These are phyloP conservation scores for Ramaria sp. DNA, from an alignment of 768 basidiomycete genomes.

Conservation along the genomic window DNA sequence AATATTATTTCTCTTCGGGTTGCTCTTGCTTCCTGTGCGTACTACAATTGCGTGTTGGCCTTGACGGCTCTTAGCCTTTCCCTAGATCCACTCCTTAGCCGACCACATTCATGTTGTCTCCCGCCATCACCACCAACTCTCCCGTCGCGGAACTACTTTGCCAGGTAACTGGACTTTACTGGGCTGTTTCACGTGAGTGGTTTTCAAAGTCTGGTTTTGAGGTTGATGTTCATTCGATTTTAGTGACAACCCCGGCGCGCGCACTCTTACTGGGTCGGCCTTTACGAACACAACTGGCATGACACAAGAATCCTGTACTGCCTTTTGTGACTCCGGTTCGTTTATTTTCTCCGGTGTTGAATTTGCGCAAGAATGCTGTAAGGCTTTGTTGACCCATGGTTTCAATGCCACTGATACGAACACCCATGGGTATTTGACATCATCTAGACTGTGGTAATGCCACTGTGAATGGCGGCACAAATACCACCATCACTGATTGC, in stretches of 20 bases:
- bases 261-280: constrained; percentile 43
- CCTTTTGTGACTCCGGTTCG: constrained; percentile 30
- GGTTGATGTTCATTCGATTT: neutral
- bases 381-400: constrained; percentile 11
- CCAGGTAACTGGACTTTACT: constrained; percentile 16
- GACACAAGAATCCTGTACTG: constrained; percentile 47
- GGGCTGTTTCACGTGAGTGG: constrained; percentile 16
- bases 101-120: neutral
- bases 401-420: constrained; percentile 3
- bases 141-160: constrained; percentile 8
- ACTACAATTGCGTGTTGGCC: no score
- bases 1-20: neutral
- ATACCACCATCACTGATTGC: constrained; percentile 41
- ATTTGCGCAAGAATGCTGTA: constrained; percentile 55
- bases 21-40: neutral
- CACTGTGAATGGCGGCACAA: constrained; percentile 34
- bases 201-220: neutral
- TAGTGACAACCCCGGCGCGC: constrained; percentile 46
- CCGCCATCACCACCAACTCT: neutral
- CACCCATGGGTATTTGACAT: neutral
- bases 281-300: constrained; percentile 39
- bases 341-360: constrained; percentile 65
- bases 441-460: constrained; percentile 53
- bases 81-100: constrained; percentile 1
- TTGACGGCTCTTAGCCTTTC: neutral